Evolutionary conservation across 2,329 filamentous ascomycete species (phyloP).

Genomic region (Trichoderma afroharzianum): DNA sequence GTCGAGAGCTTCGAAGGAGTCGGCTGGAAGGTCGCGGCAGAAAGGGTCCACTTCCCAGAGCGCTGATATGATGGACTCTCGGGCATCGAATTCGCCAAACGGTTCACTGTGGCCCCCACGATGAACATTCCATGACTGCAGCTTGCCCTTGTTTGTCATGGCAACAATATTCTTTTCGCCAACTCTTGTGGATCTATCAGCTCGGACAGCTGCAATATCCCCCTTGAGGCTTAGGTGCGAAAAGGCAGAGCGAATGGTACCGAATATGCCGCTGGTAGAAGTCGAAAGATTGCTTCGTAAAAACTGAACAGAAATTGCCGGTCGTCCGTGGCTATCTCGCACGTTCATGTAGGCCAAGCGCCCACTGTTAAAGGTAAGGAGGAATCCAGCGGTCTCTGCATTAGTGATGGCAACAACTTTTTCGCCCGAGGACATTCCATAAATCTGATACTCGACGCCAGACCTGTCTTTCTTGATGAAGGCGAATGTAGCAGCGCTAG

Average conservation of each 20-base stretch:
- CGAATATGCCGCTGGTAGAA: conserved; percentile 65
- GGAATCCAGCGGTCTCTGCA: conserved; percentile 80
- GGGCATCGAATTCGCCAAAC: conserved; percentile 67
- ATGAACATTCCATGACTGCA: conserved; percentile 86
- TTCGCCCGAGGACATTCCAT: conserved; percentile 75
- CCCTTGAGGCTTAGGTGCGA: conserved; percentile 67
- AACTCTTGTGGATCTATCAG: conserved; percentile 66
- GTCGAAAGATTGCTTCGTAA: conserved; percentile 60
- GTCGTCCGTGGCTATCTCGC: conserved; percentile 81
- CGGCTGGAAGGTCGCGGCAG: conserved; percentile 46
- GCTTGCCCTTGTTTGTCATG: conserved; percentile 69
- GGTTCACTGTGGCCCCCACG: conserved; percentile 80
- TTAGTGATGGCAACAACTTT: conserved; percentile 72
- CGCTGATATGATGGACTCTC: conserved; percentile 59
- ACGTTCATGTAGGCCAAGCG: conserved; percentile 82
- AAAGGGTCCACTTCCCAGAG: conserved; percentile 54
- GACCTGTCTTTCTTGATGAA: conserved; percentile 78
- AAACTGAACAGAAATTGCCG: conserved; percentile 73
- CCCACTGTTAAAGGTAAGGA: conserved; percentile 80
- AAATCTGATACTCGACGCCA: conserved; percentile 71
- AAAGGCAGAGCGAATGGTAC: conserved; percentile 74
- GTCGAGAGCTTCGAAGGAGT: conserved; percentile 72
- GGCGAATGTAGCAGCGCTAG: conserved; percentile 78
- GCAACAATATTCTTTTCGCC: conserved; percentile 84
- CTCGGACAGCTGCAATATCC: conserved; percentile 75